phyloP scores from a whole-genome alignment of 2,329 filamentous ascomycete species.

The Beauveria bassiana region DNA sequence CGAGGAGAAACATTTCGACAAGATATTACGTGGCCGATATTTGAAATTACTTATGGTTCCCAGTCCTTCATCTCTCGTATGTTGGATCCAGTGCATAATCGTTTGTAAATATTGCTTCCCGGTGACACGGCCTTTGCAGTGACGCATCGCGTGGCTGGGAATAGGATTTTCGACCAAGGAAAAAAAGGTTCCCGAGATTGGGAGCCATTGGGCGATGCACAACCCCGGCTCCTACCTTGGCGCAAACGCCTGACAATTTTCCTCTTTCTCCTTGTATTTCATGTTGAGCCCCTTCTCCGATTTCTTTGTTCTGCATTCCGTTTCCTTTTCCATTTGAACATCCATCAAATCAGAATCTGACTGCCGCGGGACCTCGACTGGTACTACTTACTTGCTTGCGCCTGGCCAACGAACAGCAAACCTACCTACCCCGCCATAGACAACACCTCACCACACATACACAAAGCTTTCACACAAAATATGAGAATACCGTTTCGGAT shows the following conservation, averaged over 20 bases:
- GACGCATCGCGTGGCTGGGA: constrained; percentile 4
- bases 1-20: background rate
- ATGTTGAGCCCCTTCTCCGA: background rate
- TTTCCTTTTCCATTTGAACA: background rate
- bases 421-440: background rate
- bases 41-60: background rate
- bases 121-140: background rate
- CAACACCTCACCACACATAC: background rate
- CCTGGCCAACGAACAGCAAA: too few species aligned
- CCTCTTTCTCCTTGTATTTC: background rate
- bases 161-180: background rate
- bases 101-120: background rate
- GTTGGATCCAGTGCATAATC: background rate
- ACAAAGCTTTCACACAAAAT: background rate
- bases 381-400: too few species aligned
- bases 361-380: background rate
- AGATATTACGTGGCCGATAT: too few species aligned
- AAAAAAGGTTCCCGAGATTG: background rate
- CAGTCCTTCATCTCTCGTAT: background rate
- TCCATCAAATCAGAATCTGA: background rate
- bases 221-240: constrained; percentile 1
- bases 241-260: background rate
- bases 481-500: constrained; percentile 10
- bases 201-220: background rate
- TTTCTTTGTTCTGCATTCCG: background rate